A percentile compares a stretch with the other conserved stretches of the same genome.
Conservation (phyloP, 306 rosid species). For the Sindora glabra region DNA sequence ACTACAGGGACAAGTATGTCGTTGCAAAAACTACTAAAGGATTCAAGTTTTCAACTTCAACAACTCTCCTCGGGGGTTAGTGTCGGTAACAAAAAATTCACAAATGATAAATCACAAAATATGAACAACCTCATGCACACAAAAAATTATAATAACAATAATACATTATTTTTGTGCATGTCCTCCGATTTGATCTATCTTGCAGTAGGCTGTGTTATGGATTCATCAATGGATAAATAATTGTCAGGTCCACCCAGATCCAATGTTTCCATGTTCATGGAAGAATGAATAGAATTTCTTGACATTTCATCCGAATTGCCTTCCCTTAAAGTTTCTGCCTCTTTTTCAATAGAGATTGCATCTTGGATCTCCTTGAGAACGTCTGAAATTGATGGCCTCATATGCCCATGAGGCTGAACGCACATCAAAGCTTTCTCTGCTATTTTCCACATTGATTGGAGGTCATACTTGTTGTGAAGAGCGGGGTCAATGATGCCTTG, state of each 20-base stretch:
- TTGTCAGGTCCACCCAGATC: conserved; percentile 62
- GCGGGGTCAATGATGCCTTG: conserved; percentile 88
- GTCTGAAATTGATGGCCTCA: conserved; percentile 91
- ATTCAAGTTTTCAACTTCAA: too few species aligned
- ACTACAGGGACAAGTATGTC: too few species aligned
- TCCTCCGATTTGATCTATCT: conserved; percentile 30
- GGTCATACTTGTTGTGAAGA: conserved; percentile 51
- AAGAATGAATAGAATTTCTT: conserved; percentile 62
- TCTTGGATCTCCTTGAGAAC: conserved; percentile 97
- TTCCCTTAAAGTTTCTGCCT: conserved; percentile 35
- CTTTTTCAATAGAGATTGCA: conserved; percentile 73
- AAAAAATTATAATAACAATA: neutral
- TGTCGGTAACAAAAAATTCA: too few species aligned
- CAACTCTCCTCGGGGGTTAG: too few species aligned
- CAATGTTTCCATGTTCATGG: conserved; percentile 53
- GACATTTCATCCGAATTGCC: conserved; percentile 67
- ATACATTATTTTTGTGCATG: neutral
- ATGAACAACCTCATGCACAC: neutral
- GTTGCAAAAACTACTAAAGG: too few species aligned
- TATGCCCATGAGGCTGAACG: conserved; percentile 76
- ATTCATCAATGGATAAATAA: conserved; percentile 66
- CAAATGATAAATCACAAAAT: too few species aligned
- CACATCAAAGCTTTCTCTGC: conserved; percentile 99
- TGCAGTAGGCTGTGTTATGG: conserved; percentile 67
- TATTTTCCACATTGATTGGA: conserved; percentile 97